Percentiles rank a stretch among this genome's conserved stretches.
These are phyloP conservation scores for Penicillium simplicissimum DNA, from an alignment of 495 filamentous ascomycete species.

Conservation along the genomic window DNA sequence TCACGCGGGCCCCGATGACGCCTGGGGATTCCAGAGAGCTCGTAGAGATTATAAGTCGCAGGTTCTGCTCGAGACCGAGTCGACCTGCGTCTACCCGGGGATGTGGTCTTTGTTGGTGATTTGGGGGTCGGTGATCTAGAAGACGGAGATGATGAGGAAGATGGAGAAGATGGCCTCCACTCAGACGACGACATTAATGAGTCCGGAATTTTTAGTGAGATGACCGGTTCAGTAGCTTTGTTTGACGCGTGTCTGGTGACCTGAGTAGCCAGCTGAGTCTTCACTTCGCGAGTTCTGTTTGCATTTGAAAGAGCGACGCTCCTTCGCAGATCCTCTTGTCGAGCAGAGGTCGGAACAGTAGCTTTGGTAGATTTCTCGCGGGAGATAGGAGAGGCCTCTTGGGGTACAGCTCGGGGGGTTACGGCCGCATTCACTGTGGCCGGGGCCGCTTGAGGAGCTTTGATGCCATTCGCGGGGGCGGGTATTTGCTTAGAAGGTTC, in stretches of 20 bases:
- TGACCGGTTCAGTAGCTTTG: neutral
- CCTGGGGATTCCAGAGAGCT: slow-evolving; percentile 5
- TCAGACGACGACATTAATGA: slow-evolving; percentile 11
- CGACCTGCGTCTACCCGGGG: slow-evolving; percentile 9
- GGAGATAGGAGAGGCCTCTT: neutral
- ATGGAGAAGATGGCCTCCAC: neutral
- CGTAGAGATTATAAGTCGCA: slow-evolving; percentile 17
- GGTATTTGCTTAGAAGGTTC: neutral
- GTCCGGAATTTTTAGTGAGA: neutral
- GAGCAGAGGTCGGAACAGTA: neutral
- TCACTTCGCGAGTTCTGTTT: neutral
- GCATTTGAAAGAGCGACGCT: slow-evolving; percentile 13
- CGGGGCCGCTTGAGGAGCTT: neutral
- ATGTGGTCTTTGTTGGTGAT: neutral
- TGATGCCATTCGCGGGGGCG: neutral
- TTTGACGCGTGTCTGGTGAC: neutral
- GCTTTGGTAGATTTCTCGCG: neutral
- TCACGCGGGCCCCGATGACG: neutral
- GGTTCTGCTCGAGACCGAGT: slow-evolving; percentile 12
- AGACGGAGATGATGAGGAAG: neutral
- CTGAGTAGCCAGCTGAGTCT: neutral
- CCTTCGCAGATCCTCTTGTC: slow-evolving; percentile 7
- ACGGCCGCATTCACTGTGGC: neutral
- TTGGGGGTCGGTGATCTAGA: neutral
- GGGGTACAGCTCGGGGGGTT: neutral